Base-by-base conservation (phyloP, 2,329 filamentous ascomycete genomes). In the Penicillium capsulatum region DNA sequence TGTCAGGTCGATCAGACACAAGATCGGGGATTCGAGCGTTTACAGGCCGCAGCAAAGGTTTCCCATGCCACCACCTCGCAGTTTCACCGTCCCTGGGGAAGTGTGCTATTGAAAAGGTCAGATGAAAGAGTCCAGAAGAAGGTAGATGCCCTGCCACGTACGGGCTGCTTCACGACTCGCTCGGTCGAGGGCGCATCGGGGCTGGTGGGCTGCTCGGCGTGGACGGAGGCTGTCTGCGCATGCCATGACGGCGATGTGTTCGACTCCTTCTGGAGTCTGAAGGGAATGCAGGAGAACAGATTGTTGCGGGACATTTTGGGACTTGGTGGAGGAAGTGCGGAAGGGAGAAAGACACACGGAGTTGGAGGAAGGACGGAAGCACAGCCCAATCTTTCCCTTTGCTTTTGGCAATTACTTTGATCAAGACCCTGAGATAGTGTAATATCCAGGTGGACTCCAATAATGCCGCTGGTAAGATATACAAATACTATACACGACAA, bases 1-100 rank as follows among this genome's bases (percentile, higher is more conserved):
- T 31, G 26, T 51, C 17, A 50, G 40, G 19, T 38, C 27, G 8
- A 6, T 11, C 16, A 7, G 11, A 11, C 22, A 24, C 7, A 11
- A 24, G 22, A 11, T 24, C 7, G 22, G 13, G 9, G 11, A 28
- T 14, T 11, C 26, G n/a, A 7, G 24, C 3, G 52, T 55, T 47
- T 50, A 62, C 59, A 61, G 19, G 48, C 59, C 59, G 34, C 59
- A 62, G 50, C 59, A 62, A 19, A 61, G 30, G 29, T 60, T 55
- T 10, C 59, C 56, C 10, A 41, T 47, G 27, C 53, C 57, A 38
- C 58, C 59, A 42, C 59, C 59, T 17, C 59, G 59, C 17, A 62
- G 53, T 28, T 58, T 54, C 51, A 57, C 47, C 36, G 48, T 45
- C 42, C 54, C 44, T 29, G 54, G 40, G 10, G 46, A 46, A 37